phyloP scores from a whole-genome alignment of 768 basidiomycete genomes.

The Phylloporus sp. region DNA sequence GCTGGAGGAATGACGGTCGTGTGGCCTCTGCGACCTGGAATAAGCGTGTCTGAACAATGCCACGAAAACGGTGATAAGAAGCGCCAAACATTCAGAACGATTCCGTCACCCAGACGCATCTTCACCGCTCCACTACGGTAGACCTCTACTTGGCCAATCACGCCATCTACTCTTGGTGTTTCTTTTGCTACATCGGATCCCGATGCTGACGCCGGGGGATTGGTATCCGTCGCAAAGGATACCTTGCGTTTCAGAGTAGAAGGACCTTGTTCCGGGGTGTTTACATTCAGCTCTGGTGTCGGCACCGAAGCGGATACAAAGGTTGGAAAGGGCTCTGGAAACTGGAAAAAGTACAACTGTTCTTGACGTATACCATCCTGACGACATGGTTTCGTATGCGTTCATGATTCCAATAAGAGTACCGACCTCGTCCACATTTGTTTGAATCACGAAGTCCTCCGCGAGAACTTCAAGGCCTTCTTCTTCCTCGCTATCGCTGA shows the following conservation, averaged over 20 bases:
- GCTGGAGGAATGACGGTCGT: constrained; percentile 83
- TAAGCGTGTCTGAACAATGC: not conserved
- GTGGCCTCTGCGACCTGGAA: constrained; percentile 74
- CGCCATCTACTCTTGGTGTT: constrained; percentile 54
- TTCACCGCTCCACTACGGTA: constrained; percentile 83
- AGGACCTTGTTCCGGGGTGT: constrained; percentile 24
- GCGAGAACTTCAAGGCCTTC: constrained; percentile 76
- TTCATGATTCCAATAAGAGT: not conserved
- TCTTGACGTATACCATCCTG: constrained; percentile 56
- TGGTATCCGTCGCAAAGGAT: constrained; percentile 60
- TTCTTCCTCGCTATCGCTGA: constrained; percentile 73
- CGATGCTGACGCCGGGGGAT: constrained; percentile 36
- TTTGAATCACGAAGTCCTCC: constrained; percentile 55
- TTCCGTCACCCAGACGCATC: constrained; percentile 76
- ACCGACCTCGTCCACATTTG: constrained; percentile 38
- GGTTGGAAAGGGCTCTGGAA: constrained; percentile 77
- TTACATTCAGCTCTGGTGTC: constrained; percentile 33
- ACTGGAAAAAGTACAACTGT: constrained; percentile 84
- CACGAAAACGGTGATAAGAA: not conserved
- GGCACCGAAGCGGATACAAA: constrained; percentile 44
- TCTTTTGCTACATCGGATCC: constrained; percentile 26
- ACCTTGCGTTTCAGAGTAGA: constrained; percentile 41
- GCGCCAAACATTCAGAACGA: constrained; percentile 68
- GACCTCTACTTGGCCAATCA: constrained; percentile 80
- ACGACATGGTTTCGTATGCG: not conserved